Evolutionary conservation across 768 basidiomycete species (phyloP).

Genomic region (Suillus clintonianus): DNA sequence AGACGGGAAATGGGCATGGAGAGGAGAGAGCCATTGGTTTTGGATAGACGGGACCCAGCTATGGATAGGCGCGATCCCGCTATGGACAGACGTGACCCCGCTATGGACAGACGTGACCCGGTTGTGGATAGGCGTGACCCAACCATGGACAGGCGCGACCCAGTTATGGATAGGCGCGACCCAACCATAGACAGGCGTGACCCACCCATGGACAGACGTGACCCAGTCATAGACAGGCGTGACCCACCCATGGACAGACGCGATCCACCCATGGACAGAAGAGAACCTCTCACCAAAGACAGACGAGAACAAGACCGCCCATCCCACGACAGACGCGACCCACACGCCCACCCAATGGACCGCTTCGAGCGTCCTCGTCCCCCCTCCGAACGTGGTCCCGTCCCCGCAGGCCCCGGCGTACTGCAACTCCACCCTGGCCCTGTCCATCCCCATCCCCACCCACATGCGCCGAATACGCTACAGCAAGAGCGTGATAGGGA

Average conservation of each 20-base stretch:
- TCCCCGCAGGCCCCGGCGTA: constrained; percentile 5
- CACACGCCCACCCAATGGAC: neutral
- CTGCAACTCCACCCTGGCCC: constrained; percentile 18
- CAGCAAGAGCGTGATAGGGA: constrained; percentile 12
- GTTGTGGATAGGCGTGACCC: neutral
- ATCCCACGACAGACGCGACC: neutral
- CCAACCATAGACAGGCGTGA: neutral
- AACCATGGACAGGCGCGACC: neutral
- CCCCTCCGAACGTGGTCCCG: constrained; percentile 1
- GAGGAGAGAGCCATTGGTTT: neutral
- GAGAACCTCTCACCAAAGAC: neutral
- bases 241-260: neutral
- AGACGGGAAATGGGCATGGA: neutral
- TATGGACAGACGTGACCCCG: neutral
- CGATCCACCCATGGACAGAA: neutral
- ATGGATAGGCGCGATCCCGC: neutral
- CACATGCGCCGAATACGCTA: constrained; percentile 6
- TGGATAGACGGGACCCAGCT: neutral
- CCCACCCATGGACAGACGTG: neutral
- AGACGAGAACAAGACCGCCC: neutral
- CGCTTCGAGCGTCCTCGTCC: neutral
- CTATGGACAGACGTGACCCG: neutral
- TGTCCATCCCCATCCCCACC: constrained; percentile 22
- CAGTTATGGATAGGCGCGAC: neutral
- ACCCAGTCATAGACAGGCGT: neutral